Evolutionary conservation across 495 filamentous ascomycete species (phyloP), one percentile per base, ranked within the genome.

Genomic region (Penicillium tannophilum): DNA sequence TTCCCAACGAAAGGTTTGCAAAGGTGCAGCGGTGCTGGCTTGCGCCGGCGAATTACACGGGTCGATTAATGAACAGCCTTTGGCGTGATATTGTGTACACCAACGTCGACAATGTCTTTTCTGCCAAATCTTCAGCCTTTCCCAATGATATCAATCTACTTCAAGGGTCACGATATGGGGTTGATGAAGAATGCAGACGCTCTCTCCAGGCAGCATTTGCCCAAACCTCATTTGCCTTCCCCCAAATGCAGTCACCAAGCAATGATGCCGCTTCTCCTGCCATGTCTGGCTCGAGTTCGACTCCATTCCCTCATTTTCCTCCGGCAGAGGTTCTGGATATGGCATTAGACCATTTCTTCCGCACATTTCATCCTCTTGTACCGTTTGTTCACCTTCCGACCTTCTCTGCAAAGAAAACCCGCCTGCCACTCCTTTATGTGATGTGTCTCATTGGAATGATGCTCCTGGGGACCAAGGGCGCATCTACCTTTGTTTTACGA

Each of bases 401-500:
- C 1, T 83, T 82, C 57, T 77, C 72, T 19, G 78, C 79, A 1
- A 80, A 75, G 55, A 77, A 72, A 35, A 73, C 75, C 6, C 72
- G 67, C 17, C 67, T 63, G 30, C 69, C 78, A 8, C 52, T 82
- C 3, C 60, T 83, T 7, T 77, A 80, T 48, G 68, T 73, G 19
- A 83, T 83, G 80, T 81, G 77, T 56, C 74, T 82, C 2, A 79
- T 82, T 52, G 80, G 80, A 2, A 77, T 83, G 70, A 74, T 77
- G 46, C 66, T 82, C 52, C 53, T 83, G 45, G 78, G 76, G 7
- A 83, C 79, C 4, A 77, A 77, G 42, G 80, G 79, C 10, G 77
- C 79, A 1, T 74, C 77, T 0, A 72, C 61, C 33, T 83, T 81
- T 65, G 79, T 83, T 8, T 69, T 69, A 23, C 72, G 66, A 36